These are phyloP conservation scores for Cardamine chenopodiifolia DNA, from an alignment of 345 rosid species.

Conservation along the genomic window DNA sequence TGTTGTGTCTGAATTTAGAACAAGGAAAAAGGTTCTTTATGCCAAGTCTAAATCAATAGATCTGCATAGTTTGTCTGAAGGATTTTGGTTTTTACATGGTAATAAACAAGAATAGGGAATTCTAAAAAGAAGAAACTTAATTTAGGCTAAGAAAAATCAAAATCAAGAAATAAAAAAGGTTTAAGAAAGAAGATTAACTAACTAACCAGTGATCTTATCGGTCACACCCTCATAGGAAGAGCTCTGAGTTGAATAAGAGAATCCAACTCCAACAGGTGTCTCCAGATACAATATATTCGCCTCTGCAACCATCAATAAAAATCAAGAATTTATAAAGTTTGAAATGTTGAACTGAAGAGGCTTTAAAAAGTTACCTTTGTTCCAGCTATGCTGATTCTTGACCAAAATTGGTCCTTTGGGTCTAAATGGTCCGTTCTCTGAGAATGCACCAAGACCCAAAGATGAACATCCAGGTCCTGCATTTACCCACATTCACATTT, in stretches of 20 bases:
- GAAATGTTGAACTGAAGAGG: neutral
- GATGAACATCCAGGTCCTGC: conserved; percentile 95
- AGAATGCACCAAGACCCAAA: conserved; percentile 94
- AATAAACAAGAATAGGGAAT: conserved; percentile 2
- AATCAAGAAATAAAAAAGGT: conserved; percentile 6
- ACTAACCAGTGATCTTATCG: conserved; percentile 78
- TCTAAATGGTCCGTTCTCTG: conserved; percentile 96
- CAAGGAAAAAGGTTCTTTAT: conserved; percentile 13
- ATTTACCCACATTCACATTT: conserved; percentile 18
- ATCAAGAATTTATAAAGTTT: conserved; percentile 15
- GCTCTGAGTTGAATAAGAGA: conserved; percentile 76
- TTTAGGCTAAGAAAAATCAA: neutral
- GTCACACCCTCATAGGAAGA: conserved; percentile 66
- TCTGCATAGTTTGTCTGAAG: neutral
- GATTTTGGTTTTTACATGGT: conserved; percentile 7
- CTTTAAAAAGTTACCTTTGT: conserved; percentile 52
- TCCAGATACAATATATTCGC: conserved; percentile 94
- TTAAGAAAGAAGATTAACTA: neutral
- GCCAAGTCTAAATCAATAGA: conserved; percentile 29
- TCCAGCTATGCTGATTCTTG: conserved; percentile 91
- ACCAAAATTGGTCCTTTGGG: conserved; percentile 76
- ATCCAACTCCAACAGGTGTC: conserved; percentile 95
- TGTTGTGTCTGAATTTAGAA: conserved; percentile 14
- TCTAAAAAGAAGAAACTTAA: conserved; percentile 3
- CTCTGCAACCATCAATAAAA: conserved; percentile 52